Evolutionary conservation across 108 stramenopile genomes (phyloP).

Genomic region (Poteriospumella lacustris): DNA sequence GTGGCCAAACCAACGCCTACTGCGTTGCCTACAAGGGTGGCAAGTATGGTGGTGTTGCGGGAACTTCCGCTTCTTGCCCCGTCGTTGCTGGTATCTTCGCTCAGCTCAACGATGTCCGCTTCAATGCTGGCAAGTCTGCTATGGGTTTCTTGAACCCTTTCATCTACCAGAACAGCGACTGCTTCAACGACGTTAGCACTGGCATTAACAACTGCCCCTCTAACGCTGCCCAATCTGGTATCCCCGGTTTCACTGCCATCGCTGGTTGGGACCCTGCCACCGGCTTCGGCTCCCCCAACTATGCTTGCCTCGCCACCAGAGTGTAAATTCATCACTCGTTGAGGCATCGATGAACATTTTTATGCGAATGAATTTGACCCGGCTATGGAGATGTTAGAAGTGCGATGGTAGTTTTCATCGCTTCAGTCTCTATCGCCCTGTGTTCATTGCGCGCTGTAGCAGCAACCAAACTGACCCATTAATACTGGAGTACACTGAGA

Average conservation of each 20-base stretch:
- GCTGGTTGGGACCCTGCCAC: constrained; percentile 52
- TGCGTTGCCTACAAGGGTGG: constrained; percentile 37
- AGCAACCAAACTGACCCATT: too few relatives aligned
- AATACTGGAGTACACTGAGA: too few relatives aligned
- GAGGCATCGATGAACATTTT: too few relatives aligned
- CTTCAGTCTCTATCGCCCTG: too few relatives aligned
- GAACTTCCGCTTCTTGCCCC: constrained; percentile 41
- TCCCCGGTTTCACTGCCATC: constrained; percentile 39
- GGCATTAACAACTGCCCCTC: constrained; percentile 31
- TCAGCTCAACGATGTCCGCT: constrained; percentile 36
- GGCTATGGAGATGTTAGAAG: too few relatives aligned
- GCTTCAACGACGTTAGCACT: constrained; percentile 44
- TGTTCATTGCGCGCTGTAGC: too few relatives aligned
- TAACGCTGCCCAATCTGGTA: constrained; percentile 12
- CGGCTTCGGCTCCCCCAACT: constrained; percentile 47
- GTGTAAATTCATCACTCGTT: too few relatives aligned
- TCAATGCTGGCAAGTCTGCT: constrained; percentile 31
- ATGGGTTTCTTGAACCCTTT: constrained; percentile 47
- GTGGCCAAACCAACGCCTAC: constrained; percentile 38
- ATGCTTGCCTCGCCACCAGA: constrained; percentile 1
- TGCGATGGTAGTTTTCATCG: too few relatives aligned
- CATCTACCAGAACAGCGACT: constrained; percentile 37
- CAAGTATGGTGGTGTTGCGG: constrained; percentile 36
- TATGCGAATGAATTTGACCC: too few relatives aligned
- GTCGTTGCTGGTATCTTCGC: constrained; percentile 44